phyloP scores from a whole-genome alignment of 2,329 filamentous ascomycete genomes.

The Parastagonospora nodorum region DNA sequence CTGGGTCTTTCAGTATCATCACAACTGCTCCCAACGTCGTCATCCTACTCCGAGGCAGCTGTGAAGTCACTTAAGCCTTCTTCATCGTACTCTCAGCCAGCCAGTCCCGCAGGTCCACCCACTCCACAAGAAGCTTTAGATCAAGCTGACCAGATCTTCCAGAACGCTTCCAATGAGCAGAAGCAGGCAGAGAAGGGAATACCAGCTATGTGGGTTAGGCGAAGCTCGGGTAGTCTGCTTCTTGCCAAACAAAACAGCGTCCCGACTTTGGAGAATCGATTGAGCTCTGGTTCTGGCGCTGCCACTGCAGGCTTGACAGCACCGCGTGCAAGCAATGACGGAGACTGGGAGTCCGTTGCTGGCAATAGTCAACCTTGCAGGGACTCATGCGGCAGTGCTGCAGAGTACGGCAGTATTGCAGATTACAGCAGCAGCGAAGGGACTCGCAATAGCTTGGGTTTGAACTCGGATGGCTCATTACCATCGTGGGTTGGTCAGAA shows the following conservation, averaged over 20 bases:
- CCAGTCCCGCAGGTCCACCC: conserved; percentile 9
- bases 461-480: conserved; percentile 12
- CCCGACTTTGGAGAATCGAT: conserved; percentile 6
- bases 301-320: too few relatives aligned
- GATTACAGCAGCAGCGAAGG: conserved; percentile 40
- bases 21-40: conserved; percentile 23
- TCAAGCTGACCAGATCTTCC: conserved; percentile 39
- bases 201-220: conserved; percentile 41
- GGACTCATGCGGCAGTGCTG: conserved; percentile 36
- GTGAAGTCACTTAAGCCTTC: conserved; percentile 12
- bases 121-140: conserved; percentile 36
- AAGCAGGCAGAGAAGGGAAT: conserved; percentile 18
- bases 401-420: conserved; percentile 42
- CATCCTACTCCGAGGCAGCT: conserved; percentile 21
- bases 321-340: conserved; percentile 14
- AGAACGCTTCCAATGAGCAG: conserved; percentile 11
- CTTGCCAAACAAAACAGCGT: conserved; percentile 14
- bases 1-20: background rate
- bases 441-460: conserved; percentile 23
- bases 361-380: conserved; percentile 22
- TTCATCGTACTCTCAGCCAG: conserved; percentile 31
- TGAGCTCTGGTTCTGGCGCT: conserved; percentile 1
- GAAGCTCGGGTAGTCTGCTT: conserved; percentile 33
- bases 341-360: conserved; percentile 45
- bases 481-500: conserved; percentile 15